Evolutionary conservation across 805 yeast genomes (phyloP).

Genomic region (Schwanniomyces pseudopolymorphus): DNA sequence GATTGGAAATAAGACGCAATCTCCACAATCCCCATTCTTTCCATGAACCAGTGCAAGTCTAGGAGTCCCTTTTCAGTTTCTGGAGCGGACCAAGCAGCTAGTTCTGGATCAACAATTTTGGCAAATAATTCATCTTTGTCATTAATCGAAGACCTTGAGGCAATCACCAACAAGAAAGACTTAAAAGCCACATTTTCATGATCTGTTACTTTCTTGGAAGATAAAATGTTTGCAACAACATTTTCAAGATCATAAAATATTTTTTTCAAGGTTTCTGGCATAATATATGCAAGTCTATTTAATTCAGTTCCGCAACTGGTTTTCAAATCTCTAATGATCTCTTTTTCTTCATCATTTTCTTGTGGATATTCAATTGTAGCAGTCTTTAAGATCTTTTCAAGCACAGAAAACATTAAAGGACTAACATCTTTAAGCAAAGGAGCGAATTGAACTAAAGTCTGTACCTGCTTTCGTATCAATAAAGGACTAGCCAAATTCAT

Average conservation of each 20-base stretch:
- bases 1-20: conserved; percentile 88
- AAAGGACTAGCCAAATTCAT: conserved; percentile 79
- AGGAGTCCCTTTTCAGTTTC: conserved; percentile 84
- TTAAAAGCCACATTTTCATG: conserved; percentile 94
- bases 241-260: conserved; percentile 80
- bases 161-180: conserved; percentile 86
- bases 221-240: conserved; percentile 71
- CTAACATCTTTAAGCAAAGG: conserved; percentile 80
- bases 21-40: conserved; percentile 88
- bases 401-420: conserved; percentile 72
- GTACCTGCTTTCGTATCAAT: conserved; percentile 79
- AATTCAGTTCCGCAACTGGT: conserved; percentile 93
- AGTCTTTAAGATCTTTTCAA: conserved; percentile 81
- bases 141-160: conserved; percentile 76
- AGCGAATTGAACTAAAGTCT: conserved; percentile 90
- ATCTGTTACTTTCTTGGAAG: conserved; percentile 69
- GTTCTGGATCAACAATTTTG: conserved; percentile 88
- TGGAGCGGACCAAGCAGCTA: conserved; percentile 90
- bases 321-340: conserved; percentile 80
- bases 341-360: conserved; percentile 69
- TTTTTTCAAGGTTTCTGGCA: conserved; percentile 85
- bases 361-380: conserved; percentile 82
- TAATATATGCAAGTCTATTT: conserved; percentile 87
- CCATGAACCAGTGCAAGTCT: conserved; percentile 98
- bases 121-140: conserved; percentile 78